phyloP scores from a whole-genome alignment of 2,329 filamentous ascomycete species.

The Gaeumannomyces tritici region DNA sequence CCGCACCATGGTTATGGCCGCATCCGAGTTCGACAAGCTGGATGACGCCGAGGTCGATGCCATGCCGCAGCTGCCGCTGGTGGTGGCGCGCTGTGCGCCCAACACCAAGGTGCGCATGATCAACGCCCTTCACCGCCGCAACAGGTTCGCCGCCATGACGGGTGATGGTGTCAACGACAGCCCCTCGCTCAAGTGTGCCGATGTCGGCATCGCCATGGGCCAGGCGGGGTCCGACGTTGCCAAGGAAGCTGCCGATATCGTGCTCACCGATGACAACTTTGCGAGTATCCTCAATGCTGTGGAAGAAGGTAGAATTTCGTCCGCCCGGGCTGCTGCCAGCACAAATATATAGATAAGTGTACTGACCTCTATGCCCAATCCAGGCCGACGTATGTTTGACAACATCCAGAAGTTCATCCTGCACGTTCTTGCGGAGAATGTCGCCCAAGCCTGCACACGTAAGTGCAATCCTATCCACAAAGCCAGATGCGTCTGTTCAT shows the following conservation, averaged over 20 bases:
- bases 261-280: slow-evolving; percentile 62
- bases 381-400: slow-evolving; percentile 50
- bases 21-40: slow-evolving; percentile 46
- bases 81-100: slow-evolving; percentile 52
- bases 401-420: slow-evolving; percentile 59
- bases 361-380: not conserved
- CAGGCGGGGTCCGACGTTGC: slow-evolving; percentile 53
- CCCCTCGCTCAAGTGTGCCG: slow-evolving; percentile 52
- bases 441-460: slow-evolving; percentile 48
- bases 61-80: slow-evolving; percentile 46
- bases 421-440: slow-evolving; percentile 51
- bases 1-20: slow-evolving; percentile 45
- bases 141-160: slow-evolving; percentile 58
- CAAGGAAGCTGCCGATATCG: slow-evolving; percentile 54
- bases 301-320: not conserved
- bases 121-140: slow-evolving; percentile 55
- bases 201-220: slow-evolving; percentile 59
- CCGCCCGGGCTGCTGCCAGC: not conserved
- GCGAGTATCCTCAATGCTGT: slow-evolving; percentile 22
- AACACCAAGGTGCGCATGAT: slow-evolving; percentile 59
- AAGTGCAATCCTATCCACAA: not conserved
- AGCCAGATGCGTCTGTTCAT: not conserved
- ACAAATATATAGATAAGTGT: not conserved
- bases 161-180: slow-evolving; percentile 64
- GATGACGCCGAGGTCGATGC: slow-evolving; percentile 46